Conservation (phyloP, 2,329 filamentous ascomycete species). For the Exutisphaerella laricina region DNA sequence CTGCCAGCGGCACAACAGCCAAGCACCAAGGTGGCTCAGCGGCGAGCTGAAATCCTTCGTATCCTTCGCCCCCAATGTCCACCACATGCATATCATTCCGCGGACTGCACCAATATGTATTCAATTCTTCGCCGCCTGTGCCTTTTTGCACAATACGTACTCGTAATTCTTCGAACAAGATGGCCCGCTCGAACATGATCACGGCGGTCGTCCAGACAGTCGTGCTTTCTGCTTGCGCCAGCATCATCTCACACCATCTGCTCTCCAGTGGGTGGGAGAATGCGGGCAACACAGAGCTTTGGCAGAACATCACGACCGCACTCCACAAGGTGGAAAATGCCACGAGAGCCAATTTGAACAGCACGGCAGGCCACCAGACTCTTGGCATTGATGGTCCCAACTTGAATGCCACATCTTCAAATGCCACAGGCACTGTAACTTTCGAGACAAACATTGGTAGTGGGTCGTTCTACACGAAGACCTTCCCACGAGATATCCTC, state of each 20-base stretch:
- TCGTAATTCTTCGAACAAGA: no score
- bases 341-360: neutral
- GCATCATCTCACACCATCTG: constrained; percentile 3
- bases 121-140: no score
- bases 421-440: neutral
- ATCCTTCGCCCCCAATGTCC: no score
- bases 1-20: no score
- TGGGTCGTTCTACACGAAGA: constrained; percentile 10
- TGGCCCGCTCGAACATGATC: constrained; percentile 2
- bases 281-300: neutral
- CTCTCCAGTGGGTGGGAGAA: neutral
- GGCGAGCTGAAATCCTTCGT: no score
- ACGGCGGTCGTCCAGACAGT: neutral
- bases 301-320: neutral
- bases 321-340: neutral
- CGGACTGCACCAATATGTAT: no score
- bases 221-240: neutral
- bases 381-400: no score
- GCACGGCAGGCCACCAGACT: neutral
- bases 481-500: constrained; percentile 6
- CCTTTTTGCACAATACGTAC: no score
- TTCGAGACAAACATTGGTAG: neutral
- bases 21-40: no score
- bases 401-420: neutral
- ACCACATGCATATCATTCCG: no score